Conservation (phyloP, 2,329 filamentous ascomycete genomes). For the Cercospora canescens region DNA sequence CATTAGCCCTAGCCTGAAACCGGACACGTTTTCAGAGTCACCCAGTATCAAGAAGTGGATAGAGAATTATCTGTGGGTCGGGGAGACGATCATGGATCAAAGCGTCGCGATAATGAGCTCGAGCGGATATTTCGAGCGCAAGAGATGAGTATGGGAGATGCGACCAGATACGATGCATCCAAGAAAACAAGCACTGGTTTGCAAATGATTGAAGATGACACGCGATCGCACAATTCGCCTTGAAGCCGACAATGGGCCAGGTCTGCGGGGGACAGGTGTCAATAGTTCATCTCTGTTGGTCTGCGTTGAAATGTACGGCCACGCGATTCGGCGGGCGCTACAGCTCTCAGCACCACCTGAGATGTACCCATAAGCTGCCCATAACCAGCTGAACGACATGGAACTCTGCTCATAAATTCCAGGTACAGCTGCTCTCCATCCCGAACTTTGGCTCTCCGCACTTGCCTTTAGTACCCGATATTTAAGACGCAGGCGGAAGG, state of each 20-base stretch:
- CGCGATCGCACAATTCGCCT: background rate
- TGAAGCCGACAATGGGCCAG: background rate
- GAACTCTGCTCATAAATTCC: background rate
- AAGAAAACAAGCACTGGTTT: background rate
- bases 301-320: background rate
- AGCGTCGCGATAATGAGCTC: constrained; percentile 88
- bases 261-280: background rate
- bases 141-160: constrained; percentile 55
- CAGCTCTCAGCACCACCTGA: background rate
- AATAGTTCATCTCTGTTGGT: background rate
- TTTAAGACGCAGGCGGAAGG: background rate
- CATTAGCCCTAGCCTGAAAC: constrained; percentile 76
- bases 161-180: background rate
- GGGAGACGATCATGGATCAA: constrained; percentile 98
- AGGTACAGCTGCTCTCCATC: background rate
- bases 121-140: constrained; percentile 88
- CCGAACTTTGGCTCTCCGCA: background rate
- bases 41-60: constrained; percentile 85
- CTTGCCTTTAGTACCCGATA: background rate
- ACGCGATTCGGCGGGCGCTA: background rate
- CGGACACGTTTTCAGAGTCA: constrained; percentile 80
- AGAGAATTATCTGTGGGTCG: constrained; percentile 88
- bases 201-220: background rate
- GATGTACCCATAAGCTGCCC: background rate
- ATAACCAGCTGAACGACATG: background rate